These are phyloP conservation scores for Sclerotinia trifoliorum DNA, from an alignment of 2,329 filamentous ascomycete species.

Conservation along the genomic window DNA sequence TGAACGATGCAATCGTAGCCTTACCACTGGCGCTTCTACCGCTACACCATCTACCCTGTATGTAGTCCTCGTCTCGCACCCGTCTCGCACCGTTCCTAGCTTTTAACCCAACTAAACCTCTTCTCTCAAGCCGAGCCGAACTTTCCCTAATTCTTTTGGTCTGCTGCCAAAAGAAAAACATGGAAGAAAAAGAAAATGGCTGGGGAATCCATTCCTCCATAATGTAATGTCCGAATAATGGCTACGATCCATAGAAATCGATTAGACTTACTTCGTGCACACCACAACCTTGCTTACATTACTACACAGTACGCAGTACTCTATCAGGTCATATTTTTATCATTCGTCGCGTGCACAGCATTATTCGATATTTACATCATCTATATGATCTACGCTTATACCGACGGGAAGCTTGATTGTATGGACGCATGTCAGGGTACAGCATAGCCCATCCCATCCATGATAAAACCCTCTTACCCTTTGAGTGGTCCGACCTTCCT, in stretches of 20 bases:
- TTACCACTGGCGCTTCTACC: too few species aligned
- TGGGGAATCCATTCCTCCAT: constrained; percentile 14
- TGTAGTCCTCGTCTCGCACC: too few species aligned
- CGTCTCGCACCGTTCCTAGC: background rate
- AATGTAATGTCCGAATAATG: background rate
- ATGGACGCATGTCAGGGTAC: background rate
- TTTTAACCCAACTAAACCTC: background rate
- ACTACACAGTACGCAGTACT: background rate
- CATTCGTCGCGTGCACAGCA: background rate
- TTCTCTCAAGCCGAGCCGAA: background rate
- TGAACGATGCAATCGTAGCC: too few species aligned
- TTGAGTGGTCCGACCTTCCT: background rate
- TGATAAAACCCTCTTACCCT: background rate
- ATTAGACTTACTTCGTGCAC: background rate
- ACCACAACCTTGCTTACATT: background rate
- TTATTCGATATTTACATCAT: background rate
- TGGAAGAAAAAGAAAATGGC: constrained; percentile 6
- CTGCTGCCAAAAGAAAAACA: background rate
- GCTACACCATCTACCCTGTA: too few species aligned
- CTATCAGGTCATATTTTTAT: too few species aligned
- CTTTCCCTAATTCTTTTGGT: background rate
- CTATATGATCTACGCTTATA: constrained; percentile 9
- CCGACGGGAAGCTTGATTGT: constrained; percentile 7
- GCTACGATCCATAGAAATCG: constrained; percentile 2
- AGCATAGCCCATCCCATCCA: background rate